Percentiles rank a stretch among this genome's conserved stretches.
Evolutionary conservation across 306 rosid species (phyloP).

Genomic region (Malus sieversii): DNA sequence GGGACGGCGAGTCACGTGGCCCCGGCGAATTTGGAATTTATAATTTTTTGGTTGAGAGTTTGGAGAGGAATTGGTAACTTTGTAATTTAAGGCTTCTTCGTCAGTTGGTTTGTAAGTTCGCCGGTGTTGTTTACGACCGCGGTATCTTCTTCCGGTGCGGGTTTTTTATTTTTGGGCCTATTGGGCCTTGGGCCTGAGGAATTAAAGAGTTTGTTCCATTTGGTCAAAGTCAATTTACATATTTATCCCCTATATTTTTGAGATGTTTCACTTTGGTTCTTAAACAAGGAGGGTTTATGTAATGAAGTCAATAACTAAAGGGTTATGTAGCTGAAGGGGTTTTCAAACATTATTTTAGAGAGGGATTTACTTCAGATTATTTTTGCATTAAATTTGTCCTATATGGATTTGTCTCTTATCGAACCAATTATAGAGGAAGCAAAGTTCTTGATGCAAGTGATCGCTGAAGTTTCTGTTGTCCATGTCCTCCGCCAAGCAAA

Average conservation of each 20-base stretch:
- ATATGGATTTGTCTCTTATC: too few species aligned
- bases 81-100: background rate
- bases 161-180: background rate
- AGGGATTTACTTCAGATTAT: too few species aligned
- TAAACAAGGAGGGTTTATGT: too few species aligned
- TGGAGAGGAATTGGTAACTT: background rate
- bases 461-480: too few species aligned
- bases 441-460: too few species aligned
- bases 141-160: background rate
- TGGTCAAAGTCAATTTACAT: background rate
- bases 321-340: too few species aligned
- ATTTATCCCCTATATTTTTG: background rate
- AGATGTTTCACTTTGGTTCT: background rate
- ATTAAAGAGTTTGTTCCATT: background rate
- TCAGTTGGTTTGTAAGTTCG: background rate
- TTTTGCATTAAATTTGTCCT: rapidly evolving
- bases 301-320: too few species aligned
- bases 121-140: background rate
- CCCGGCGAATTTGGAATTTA: conserved; percentile 6
- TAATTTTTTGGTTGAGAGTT: background rate
- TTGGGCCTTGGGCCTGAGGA: background rate
- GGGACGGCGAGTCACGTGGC: conserved; percentile 34
- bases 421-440: too few species aligned
- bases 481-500: too few species aligned
- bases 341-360: too few species aligned